These are phyloP conservation scores for Ascochyta pisi DNA, from an alignment of 2,329 filamentous ascomycete genomes.

Conservation along the genomic window DNA sequence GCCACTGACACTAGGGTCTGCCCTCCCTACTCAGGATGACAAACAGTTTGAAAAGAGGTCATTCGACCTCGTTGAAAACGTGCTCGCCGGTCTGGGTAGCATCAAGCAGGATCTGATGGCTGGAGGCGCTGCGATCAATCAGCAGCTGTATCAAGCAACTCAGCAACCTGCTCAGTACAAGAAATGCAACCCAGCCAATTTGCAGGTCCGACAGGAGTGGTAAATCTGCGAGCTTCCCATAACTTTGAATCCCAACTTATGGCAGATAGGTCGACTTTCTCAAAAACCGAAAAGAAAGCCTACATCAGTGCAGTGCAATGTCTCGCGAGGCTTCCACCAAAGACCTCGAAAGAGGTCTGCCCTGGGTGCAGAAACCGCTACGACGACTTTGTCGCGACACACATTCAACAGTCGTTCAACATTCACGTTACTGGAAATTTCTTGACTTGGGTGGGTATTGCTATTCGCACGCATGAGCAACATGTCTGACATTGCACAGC, in stretches of 20 bases:
- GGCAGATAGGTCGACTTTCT: constrained; percentile 5
- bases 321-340: constrained; percentile 34
- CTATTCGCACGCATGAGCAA: no score
- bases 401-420: constrained; percentile 46
- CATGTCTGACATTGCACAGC: no score
- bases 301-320: constrained; percentile 50
- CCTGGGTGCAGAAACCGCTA: constrained; percentile 45
- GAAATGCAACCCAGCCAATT: constrained; percentile 49
- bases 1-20: constrained; percentile 3
- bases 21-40: not conserved
- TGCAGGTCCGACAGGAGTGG: constrained; percentile 54
- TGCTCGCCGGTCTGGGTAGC: constrained; percentile 5
- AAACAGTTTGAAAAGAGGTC: constrained; percentile 1
- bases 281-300: constrained; percentile 36
- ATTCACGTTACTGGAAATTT: constrained; percentile 49
- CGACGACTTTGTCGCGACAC: constrained; percentile 48
- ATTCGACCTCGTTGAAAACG: constrained; percentile 5
- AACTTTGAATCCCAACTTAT: not conserved
- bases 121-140: constrained; percentile 33
- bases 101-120: constrained; percentile 30
- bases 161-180: constrained; percentile 28
- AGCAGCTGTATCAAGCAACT: constrained; percentile 35
- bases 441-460: constrained; percentile 43
- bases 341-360: constrained; percentile 27
- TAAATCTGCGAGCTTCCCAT: constrained; percentile 14